Conservation (phyloP, 768 basidiomycete genomes). For the Termitomyces sp. region DNA sequence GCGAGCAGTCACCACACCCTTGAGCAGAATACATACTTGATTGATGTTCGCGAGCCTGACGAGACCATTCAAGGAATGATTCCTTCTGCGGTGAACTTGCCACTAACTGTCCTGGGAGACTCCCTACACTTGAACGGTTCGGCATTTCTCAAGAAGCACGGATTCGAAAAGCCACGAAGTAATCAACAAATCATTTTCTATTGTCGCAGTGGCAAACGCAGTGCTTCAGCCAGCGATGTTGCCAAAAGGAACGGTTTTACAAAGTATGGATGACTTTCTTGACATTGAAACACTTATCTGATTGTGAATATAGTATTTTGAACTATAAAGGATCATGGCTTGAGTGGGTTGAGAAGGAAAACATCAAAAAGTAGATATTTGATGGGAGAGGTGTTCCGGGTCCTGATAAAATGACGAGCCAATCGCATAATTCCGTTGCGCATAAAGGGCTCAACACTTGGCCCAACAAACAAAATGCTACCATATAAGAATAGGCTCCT, state of each 20-base stretch:
- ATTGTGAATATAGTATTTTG: slow-evolving; percentile 35
- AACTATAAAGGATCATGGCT: slow-evolving; percentile 90
- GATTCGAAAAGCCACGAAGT: slow-evolving; percentile 68
- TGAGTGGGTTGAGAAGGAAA: slow-evolving; percentile 68
- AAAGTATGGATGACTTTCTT: slow-evolving; percentile 45
- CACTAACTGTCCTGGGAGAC: slow-evolving; percentile 69
- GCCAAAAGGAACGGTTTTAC: slow-evolving; percentile 77
- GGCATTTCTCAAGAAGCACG: slow-evolving; percentile 57
- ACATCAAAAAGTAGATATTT: slow-evolving; percentile 17
- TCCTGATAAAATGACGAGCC: slow-evolving; percentile 20
- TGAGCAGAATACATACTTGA: slow-evolving; percentile 59
- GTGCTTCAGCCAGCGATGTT: slow-evolving; percentile 75
- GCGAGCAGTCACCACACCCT: slow-evolving; percentile 7
- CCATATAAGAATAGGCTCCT: not conserved
- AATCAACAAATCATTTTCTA: slow-evolving; percentile 82
- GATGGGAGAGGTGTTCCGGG: not conserved
- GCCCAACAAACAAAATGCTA: slow-evolving; percentile 10
- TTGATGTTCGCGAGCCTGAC: slow-evolving; percentile 91
- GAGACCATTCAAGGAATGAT: slow-evolving; percentile 91
- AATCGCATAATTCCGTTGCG: slow-evolving; percentile 42
- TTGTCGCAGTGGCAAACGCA: slow-evolving; percentile 85
- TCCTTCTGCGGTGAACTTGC: slow-evolving; percentile 87
- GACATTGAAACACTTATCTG: not conserved
- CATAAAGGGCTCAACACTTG: slow-evolving; percentile 40
- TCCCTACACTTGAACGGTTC: slow-evolving; percentile 54